These are phyloP conservation scores for Colletotrichum horii DNA, from an alignment of 2,329 filamentous ascomycete species.

Conservation along the genomic window DNA sequence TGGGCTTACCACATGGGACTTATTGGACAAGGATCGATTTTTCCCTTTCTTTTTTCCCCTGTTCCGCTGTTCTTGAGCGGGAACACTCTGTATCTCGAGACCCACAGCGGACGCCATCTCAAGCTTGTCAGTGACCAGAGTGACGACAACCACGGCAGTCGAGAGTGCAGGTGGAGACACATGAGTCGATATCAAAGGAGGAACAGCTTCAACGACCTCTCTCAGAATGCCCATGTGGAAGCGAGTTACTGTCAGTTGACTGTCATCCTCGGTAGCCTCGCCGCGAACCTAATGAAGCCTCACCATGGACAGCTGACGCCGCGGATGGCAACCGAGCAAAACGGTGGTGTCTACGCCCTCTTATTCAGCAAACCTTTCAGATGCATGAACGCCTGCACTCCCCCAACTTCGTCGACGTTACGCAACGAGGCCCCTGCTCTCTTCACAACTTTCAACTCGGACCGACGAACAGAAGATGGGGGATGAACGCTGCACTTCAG, in stretches of 20 bases:
- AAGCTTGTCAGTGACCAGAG: not conserved
- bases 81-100: not conserved
- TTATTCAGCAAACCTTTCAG: not conserved
- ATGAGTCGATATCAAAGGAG: not conserved
- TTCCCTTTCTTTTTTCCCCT: not conserved
- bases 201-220: not conserved
- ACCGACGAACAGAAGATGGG: slow-evolving; percentile 9
- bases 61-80: not conserved
- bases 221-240: not conserved
- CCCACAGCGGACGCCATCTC: not conserved
- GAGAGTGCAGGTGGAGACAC: not conserved
- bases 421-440: not conserved
- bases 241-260: not conserved
- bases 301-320: not conserved
- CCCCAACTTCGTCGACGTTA: not conserved
- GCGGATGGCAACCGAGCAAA: not conserved
- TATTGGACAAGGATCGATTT: slow-evolving; percentile 11
- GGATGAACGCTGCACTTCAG: slow-evolving; percentile 14
- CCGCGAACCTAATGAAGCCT: not conserved
- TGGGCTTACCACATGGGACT: not conserved
- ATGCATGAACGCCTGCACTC: slow-evolving; percentile 5
- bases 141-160: not conserved
- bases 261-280: not conserved
- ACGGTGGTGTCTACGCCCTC: not conserved
- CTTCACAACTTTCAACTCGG: not conserved